Percentiles rank a stretch among this genome's conserved stretches.
phyloP scores from a whole-genome alignment of 352 stramenopile species.

The Phytophthora sp. region DNA sequence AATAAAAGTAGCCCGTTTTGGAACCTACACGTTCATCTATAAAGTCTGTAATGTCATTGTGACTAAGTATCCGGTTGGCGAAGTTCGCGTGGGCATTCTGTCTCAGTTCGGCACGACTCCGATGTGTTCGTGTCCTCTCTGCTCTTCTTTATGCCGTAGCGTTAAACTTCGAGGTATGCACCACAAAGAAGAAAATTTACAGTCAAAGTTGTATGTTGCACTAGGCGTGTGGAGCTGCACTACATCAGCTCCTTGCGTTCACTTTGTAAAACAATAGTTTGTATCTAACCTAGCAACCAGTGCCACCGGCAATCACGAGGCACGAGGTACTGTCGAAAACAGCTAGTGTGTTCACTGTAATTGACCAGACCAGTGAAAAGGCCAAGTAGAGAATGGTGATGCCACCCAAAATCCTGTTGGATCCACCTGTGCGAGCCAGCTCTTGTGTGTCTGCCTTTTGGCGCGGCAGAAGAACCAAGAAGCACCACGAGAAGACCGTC shows the following conservation, averaged over 20 bases:
- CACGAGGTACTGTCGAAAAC: constrained; percentile 42
- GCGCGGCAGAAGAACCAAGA: constrained; percentile 30
- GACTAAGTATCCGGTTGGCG: too few species aligned
- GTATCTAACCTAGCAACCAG: constrained; percentile 21
- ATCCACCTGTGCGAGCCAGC: constrained; percentile 26
- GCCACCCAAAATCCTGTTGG: constrained; percentile 29
- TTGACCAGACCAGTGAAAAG: constrained; percentile 32
- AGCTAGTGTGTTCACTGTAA: constrained; percentile 31
- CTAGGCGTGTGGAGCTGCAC: not conserved
- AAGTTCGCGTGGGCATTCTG: too few species aligned
- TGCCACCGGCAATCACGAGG: constrained; percentile 37
- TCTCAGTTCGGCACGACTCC: too few species aligned
- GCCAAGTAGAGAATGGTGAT: constrained; percentile 35
- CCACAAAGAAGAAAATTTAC: too few species aligned
- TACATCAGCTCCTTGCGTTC: not conserved
- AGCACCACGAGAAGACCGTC: constrained; percentile 35
- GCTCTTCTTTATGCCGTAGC: too few species aligned
- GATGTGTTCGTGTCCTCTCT: too few species aligned
- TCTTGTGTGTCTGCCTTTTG: constrained; percentile 41
- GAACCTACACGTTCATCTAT: too few species aligned
- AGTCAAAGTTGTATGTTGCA: not conserved
- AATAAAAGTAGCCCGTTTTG: too few species aligned
- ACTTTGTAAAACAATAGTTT: not conserved
- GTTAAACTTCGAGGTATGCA: too few species aligned
- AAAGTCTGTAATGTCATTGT: too few species aligned